Evolutionary conservation across 192 early-diverging fungal genomes (phyloP), one percentile per base, ranked within the genome.

Genomic region (Chytriomyces hyalinus): DNA sequence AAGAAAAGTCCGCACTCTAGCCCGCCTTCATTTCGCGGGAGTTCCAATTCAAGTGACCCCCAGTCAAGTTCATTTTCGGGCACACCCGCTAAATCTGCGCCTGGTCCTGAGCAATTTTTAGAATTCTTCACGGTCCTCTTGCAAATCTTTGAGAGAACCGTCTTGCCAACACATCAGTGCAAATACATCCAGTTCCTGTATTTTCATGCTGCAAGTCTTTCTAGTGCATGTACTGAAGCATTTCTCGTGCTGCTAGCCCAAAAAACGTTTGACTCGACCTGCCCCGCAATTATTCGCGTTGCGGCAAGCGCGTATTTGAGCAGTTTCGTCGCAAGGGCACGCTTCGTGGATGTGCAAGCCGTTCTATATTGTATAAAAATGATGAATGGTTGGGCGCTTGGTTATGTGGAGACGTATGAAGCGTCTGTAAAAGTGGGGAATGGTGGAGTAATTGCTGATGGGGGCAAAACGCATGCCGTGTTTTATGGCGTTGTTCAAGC

Each of bases 131-230:
- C 88, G 20, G 80, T 84, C 11, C 80, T 97, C 49, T 77, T 98
- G 15, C 88, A 90, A 24, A 87, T 95, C 43, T 99, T 98, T 80
- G 91, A 93, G 67, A 82, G 88, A 22, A 86, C 89, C 2, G 87
- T 97, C 26, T 78, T 98, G 22, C 91, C 92, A 3, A 99, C 96
- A 0, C 92, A 96, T 79, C 92, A 92, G 73, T 93, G 93, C 53
- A 90, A 95, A 46, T 95, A 95, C 82, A 93, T 92, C 7, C 97
- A 99, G 81, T 99, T 98, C 69, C 73, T 97, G 26, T 79, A 95
- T 28, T 99, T 97, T 76, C 95, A 94, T 82, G 85, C 89, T 44
- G 89, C 91, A 51, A 89, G 92, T 15, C 78, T 90, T 44, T 88
- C 90, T 66, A 43, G 86, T n/a, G 61, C 82, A 65, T 96, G 91